phyloP scores from a whole-genome alignment of 192 early-diverging fungal genomes.

The Dimargaris xerosporica region DNA sequence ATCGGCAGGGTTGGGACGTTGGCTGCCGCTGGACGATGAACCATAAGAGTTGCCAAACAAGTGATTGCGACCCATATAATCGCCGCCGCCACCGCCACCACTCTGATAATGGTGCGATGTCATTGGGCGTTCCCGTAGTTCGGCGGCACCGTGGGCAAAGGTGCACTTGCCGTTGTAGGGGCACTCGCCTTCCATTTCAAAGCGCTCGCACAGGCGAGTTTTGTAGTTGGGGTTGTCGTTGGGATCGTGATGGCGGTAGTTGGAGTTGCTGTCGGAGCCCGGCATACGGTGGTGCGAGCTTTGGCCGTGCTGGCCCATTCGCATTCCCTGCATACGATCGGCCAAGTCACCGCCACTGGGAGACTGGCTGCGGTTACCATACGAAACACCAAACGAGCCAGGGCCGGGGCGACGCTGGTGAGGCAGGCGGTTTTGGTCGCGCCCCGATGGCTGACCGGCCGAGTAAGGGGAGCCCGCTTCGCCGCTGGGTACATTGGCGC shows the following conservation, averaged over 20 bases:
- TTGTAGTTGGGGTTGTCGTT: slow-evolving; percentile 70
- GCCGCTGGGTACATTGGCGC: slow-evolving; percentile 15
- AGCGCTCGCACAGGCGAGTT: slow-evolving; percentile 72
- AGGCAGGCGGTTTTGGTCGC: slow-evolving; percentile 12
- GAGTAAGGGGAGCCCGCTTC: not conserved
- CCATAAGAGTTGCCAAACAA: not conserved
- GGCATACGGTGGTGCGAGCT: slow-evolving; percentile 22
- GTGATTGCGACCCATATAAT: not conserved
- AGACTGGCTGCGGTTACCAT: not conserved
- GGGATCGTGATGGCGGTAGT: not conserved
- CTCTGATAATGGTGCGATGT: not conserved
- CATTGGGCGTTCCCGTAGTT: slow-evolving; percentile 40
- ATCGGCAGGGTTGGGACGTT: slow-evolving; percentile 19
- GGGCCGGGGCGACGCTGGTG: slow-evolving; percentile 13
- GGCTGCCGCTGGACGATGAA: not conserved
- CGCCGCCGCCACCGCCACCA: not conserved
- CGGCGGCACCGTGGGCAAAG: slow-evolving; percentile 57
- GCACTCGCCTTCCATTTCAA: slow-evolving; percentile 56
- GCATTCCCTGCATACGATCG: slow-evolving; percentile 3
- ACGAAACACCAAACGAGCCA: slow-evolving; percentile 11
- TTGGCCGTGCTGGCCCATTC: slow-evolving; percentile 7
- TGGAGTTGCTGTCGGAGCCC: not conserved
- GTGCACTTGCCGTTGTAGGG: slow-evolving; percentile 55
- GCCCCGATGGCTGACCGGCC: not conserved
- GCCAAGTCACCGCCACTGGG: slow-evolving; percentile 7